These are phyloP conservation scores for Aspergillus intermedius DNA, from an alignment of 2,329 filamentous ascomycete species.

Conservation along the genomic window DNA sequence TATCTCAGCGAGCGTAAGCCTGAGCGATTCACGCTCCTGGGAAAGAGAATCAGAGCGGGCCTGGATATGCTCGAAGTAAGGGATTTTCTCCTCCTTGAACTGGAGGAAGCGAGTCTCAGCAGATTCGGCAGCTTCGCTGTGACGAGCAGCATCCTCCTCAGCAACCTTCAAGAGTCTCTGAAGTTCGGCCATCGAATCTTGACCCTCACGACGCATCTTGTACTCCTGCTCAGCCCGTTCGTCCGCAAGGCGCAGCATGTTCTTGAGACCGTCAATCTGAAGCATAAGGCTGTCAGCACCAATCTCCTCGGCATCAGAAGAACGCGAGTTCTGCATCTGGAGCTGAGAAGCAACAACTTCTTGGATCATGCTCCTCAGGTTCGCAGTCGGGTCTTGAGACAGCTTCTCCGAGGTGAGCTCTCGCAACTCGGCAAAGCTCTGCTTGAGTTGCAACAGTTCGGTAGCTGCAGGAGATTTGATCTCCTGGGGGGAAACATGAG, in stretches of 20 bases:
- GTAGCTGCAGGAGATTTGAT: conserved; percentile 21
- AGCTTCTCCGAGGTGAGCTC: conserved; percentile 34
- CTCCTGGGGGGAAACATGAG: conserved; percentile 31
- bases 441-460: conserved; percentile 34
- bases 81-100: conserved; percentile 62
- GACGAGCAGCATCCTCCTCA: conserved; percentile 48
- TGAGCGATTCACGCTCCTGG: conserved; percentile 55
- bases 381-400: conserved; percentile 37
- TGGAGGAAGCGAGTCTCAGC: conserved; percentile 59
- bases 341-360: conserved; percentile 56
- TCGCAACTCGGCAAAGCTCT: conserved; percentile 33
- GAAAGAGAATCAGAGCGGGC: conserved; percentile 63
- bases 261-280: conserved; percentile 63
- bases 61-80: conserved; percentile 56
- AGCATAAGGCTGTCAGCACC: conserved; percentile 45
- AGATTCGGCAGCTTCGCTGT: conserved; percentile 52
- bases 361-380: conserved; percentile 58
- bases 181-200: conserved; percentile 67
- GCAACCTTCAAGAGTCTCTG: conserved; percentile 62
- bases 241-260: conserved; percentile 59
- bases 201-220: conserved; percentile 56
- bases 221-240: conserved; percentile 59
- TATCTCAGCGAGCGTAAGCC: conserved; percentile 48
- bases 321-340: conserved; percentile 43
- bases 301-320: conserved; percentile 48